Base-by-base conservation (phyloP, 2,329 filamentous ascomycete genomes). In the Cercospora canescens region DNA sequence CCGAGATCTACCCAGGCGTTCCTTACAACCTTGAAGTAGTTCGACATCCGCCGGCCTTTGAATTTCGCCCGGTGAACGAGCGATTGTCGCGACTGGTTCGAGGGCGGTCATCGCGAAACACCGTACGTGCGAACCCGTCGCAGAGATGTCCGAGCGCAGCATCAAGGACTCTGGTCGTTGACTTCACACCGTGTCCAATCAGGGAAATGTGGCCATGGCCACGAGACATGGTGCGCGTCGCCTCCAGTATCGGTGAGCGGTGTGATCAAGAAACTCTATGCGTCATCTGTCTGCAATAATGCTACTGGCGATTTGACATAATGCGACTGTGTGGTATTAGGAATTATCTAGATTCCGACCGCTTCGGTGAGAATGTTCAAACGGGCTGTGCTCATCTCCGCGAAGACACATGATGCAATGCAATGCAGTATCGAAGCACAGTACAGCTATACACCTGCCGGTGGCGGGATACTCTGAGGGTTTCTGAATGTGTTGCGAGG, bases 401-500 rank as follows among this genome's bases (percentile, higher is more conserved):
- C 45, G 45, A 52, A 30, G 32, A 52, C 45, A 52, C 45, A 26
- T 30, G 45, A 52, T 52, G 45, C 45, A 52, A 52, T 52, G 35
- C 56, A 28, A 39, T 45, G 56, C 37, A 59, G 37, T 28, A 18
- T n/a, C 21, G 21, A 26, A 24, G 24, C 32, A 41, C 56, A 37
- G 24, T 60, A 16, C 54, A 21, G 26, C 26, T 21, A 21, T 8
- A 34, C 64, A 7, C 55, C 32, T 21, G 16, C 57, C 24, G 64
- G 67, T 18, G 54, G 57, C 37, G 67, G 60, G 28, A 68, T 63
- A 37, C 68, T 70, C 62, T 72, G 70, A 48, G 68, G 68, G 57
- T 71, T 71, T 35, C 61, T 64, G 21, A 76, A 78, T 0, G 75
- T 64, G 30, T 69, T 71, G 1, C 68, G 62, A 2, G 74, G 75